Evolutionary conservation across 805 yeast genomes (phyloP).

Genomic region (Suhomyces emberorum): DNA sequence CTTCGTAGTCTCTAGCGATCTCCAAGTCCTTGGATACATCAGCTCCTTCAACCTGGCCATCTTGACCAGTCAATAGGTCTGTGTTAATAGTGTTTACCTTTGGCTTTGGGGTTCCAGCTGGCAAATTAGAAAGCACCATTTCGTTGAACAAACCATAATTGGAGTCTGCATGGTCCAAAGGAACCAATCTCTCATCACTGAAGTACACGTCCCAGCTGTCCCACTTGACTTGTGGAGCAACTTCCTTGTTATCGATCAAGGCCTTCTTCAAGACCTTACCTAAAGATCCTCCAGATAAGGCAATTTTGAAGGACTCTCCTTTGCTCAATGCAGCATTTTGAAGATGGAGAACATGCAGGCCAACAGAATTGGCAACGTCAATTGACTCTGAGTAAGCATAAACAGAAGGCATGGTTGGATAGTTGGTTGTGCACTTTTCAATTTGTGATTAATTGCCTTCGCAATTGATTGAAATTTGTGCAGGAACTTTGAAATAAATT

Average conservation of each 20-base stretch:
- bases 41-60: slow-evolving; percentile 42
- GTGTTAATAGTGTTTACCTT: slow-evolving; percentile 66
- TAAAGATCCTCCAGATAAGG: slow-evolving; percentile 89
- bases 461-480: too few species aligned
- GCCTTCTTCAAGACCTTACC: slow-evolving; percentile 70
- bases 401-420: slow-evolving; percentile 34
- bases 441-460: too few species aligned
- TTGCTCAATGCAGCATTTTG: slow-evolving; percentile 60
- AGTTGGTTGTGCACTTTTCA: too few species aligned
- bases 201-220: slow-evolving; percentile 76
- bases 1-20: slow-evolving; percentile 64
- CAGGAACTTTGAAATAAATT: too few species aligned
- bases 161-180: slow-evolving; percentile 77
- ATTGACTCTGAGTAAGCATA: slow-evolving; percentile 51
- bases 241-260: slow-evolving; percentile 53
- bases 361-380: slow-evolving; percentile 66
- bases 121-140: slow-evolving; percentile 52
- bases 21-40: slow-evolving; percentile 42
- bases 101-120: slow-evolving; percentile 46
- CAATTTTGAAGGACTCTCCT: slow-evolving; percentile 57
- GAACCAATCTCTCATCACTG: slow-evolving; percentile 88
- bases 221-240: slow-evolving; percentile 55
- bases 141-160: slow-evolving; percentile 77
- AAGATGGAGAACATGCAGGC: slow-evolving; percentile 52
- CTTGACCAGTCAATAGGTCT: slow-evolving; percentile 50